phyloP scores from a whole-genome alignment of 208 protist genomes.

The Crithidia expoeki region DNA sequence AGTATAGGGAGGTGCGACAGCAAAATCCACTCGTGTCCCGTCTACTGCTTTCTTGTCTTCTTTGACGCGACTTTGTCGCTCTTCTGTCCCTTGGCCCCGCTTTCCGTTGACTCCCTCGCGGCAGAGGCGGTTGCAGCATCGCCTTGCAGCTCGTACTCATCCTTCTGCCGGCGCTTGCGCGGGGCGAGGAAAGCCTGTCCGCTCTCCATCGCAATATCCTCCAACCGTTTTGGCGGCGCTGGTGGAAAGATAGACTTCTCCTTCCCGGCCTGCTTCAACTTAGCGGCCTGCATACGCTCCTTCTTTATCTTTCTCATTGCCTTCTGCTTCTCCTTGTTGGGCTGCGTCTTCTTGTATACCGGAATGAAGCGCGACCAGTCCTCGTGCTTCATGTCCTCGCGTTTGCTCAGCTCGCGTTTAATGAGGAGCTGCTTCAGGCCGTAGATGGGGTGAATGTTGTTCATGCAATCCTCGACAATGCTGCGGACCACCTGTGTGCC shows the following conservation, averaged over 20 bases:
- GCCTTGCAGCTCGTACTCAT: conserved; percentile 70
- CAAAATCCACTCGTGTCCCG: not conserved
- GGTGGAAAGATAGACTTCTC: conserved; percentile 89
- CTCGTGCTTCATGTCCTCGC: conserved; percentile 96
- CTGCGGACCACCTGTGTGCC: conserved; percentile 96
- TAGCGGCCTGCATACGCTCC: conserved; percentile 61
- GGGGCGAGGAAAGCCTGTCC: conserved; percentile 86
- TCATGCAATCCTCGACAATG: conserved; percentile 99
- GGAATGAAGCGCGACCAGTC: conserved; percentile 99
- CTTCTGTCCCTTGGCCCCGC: not conserved
- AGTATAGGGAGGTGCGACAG: not conserved
- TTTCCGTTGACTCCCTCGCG: conserved; percentile 9
- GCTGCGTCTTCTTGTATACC: conserved; percentile 93
- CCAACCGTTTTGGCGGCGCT: conserved; percentile 83
- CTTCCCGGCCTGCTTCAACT: conserved; percentile 75
- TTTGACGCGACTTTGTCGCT: conserved; percentile 2
- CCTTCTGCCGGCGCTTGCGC: conserved; percentile 47
- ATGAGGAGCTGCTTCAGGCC: conserved; percentile 99
- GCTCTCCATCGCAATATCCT: conserved; percentile 93
- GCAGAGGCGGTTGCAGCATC: not conserved
- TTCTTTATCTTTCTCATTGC: conserved; percentile 88
- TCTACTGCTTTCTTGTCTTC: conserved; percentile 15
- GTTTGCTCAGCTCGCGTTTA: conserved; percentile 98
- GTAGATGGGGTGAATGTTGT: conserved; percentile 99
- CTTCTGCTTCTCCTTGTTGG: conserved; percentile 92